These are phyloP conservation scores for Hyphopichia burtonii DNA, from an alignment of 1,139 yeast genomes.

Conservation along the genomic window DNA sequence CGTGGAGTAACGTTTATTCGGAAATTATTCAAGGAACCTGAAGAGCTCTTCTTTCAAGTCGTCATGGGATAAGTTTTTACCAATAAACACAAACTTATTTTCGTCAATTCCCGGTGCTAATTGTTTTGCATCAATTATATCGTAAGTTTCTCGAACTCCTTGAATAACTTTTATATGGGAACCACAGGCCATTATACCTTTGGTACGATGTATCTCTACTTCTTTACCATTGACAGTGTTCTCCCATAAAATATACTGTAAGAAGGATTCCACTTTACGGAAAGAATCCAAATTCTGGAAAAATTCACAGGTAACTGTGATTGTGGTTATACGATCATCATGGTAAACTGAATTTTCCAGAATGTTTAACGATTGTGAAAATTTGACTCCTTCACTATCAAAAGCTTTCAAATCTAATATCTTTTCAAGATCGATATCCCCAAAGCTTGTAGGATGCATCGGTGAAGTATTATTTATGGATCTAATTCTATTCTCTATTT, in stretches of 20 bases:
- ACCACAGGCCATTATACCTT: slow-evolving; percentile 62
- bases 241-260: slow-evolving; percentile 74
- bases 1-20: too few relatives aligned
- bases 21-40: slow-evolving; percentile 9
- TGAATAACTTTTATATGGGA: slow-evolving; percentile 57
- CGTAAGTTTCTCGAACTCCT: slow-evolving; percentile 92
- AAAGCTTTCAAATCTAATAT: slow-evolving; percentile 83
- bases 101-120: slow-evolving; percentile 34
- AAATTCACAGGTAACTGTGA: slow-evolving; percentile 53
- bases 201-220: slow-evolving; percentile 76
- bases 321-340: slow-evolving; percentile 61
- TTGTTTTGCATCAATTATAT: slow-evolving; percentile 56
- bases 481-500: slow-evolving; percentile 38
- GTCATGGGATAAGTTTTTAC: slow-evolving; percentile 52
- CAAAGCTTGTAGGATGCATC: slow-evolving; percentile 64
- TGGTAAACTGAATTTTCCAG: slow-evolving; percentile 27
- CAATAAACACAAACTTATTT: slow-evolving; percentile 76
- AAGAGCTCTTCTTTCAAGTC: slow-evolving; percentile 28
- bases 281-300: slow-evolving; percentile 32
- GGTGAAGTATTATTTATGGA: slow-evolving; percentile 71
- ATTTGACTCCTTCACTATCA: slow-evolving; percentile 43
- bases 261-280: slow-evolving; percentile 51
- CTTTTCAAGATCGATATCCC: slow-evolving; percentile 58
- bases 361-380: slow-evolving; percentile 21
- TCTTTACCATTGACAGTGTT: slow-evolving; percentile 35